These are phyloP conservation scores for Tricholoma sp. DNA, from an alignment of 768 basidiomycete species.

Conservation along the genomic window DNA sequence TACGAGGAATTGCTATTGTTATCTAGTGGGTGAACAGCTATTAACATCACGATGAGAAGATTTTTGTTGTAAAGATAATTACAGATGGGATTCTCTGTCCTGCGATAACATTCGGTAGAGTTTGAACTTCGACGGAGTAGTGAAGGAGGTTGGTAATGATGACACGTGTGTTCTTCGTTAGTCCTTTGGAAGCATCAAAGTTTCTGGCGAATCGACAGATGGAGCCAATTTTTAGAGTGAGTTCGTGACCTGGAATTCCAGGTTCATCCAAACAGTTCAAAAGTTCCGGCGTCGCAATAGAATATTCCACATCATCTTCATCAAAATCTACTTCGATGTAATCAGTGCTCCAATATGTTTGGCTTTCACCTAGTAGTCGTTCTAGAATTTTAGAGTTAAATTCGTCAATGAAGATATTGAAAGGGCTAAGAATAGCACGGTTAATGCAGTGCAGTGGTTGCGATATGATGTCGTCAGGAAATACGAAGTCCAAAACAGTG, in stretches of 20 bases:
- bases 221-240: constrained; percentile 26
- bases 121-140: neutral
- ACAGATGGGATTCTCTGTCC: neutral
- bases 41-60: no score
- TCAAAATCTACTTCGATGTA: neutral
- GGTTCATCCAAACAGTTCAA: neutral
- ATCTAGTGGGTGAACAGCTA: no score
- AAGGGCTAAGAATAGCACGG: neutral
- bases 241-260: neutral
- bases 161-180: constrained; percentile 32
- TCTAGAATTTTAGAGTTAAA: neutral
- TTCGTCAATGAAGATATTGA: neutral
- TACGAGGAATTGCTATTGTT: no score
- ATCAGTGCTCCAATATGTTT: neutral
- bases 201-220: constrained; percentile 33
- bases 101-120: neutral
- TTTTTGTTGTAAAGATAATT: no score
- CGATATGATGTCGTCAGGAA: neutral
- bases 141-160: neutral
- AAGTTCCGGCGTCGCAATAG: neutral
- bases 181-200: constrained; percentile 28
- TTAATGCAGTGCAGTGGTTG: neutral
- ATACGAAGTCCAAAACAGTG: neutral
- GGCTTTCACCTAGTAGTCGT: neutral
- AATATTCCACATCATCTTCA: neutral